Evolutionary conservation across 208 protist genomes (phyloP).

Genomic region (Porcisia deanei): DNA sequence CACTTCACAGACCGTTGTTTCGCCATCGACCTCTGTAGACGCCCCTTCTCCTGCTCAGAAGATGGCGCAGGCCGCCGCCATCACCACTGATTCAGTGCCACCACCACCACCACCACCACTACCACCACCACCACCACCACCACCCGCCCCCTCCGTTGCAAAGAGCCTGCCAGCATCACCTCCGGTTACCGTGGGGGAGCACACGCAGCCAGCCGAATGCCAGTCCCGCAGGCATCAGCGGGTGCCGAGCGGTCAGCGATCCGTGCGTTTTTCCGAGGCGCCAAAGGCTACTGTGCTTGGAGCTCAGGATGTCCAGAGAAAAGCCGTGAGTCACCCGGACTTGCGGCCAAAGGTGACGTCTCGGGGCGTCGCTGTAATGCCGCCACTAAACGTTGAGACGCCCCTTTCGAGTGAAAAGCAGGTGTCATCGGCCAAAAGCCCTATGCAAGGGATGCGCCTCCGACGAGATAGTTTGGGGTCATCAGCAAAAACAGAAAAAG

Average conservation of each 20-base stretch:
- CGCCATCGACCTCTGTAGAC: too few relatives aligned
- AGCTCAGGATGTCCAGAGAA: not conserved
- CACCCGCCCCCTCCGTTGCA: not conserved
- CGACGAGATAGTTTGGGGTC: not conserved
- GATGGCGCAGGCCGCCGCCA: not conserved
- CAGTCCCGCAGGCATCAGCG: not conserved
- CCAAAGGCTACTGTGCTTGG: not conserved
- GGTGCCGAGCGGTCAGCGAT: not conserved
- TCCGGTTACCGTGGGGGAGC: not conserved
- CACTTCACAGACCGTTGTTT: not conserved
- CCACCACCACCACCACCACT: too few relatives aligned
- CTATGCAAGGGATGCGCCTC: not conserved
- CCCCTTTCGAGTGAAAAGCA: too few relatives aligned
- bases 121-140: too few relatives aligned
- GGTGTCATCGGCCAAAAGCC: not conserved
- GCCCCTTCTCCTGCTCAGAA: not conserved
- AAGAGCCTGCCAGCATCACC: not conserved
- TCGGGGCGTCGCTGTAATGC: not conserved
- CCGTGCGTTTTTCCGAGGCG: not conserved
- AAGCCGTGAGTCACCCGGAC: not conserved
- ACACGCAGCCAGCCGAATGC: not conserved
- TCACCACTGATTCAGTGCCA: not conserved
- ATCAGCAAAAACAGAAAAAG: too few relatives aligned
- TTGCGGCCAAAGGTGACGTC: not conserved
- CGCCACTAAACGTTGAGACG: not conserved